phyloP scores from a whole-genome alignment of 495 filamentous ascomycete species.

The Hapsidospora chrysogenum region DNA sequence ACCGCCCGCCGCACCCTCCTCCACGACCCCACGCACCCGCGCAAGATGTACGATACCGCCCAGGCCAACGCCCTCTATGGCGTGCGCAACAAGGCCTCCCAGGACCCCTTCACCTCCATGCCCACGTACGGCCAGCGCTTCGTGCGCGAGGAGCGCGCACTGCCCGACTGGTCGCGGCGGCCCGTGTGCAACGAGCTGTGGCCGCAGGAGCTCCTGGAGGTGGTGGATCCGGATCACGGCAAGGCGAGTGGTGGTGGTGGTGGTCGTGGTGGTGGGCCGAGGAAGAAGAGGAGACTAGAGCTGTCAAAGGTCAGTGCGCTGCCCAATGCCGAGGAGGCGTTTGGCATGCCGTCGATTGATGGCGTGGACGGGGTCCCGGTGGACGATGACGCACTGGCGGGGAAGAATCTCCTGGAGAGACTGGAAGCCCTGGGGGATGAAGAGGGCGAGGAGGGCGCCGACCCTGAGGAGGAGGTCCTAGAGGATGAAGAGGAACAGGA shows the following conservation, averaged over 20 bases:
- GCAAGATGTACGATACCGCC: slow-evolving; percentile 25
- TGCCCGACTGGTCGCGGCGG: slow-evolving; percentile 27
- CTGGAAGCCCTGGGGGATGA: slow-evolving; percentile 18
- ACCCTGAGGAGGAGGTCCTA: slow-evolving; percentile 17
- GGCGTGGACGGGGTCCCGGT: slow-evolving; percentile 9
- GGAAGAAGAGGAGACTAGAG: slow-evolving; percentile 7
- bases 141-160: slow-evolving; percentile 19
- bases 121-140: slow-evolving; percentile 33
- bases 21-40: slow-evolving; percentile 5
- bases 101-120: slow-evolving; percentile 33
- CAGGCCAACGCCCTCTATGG: slow-evolving; percentile 33
- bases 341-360: slow-evolving; percentile 5
- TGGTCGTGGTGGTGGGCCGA: too few relatives aligned
- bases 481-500: slow-evolving; percentile 25
- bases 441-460: slow-evolving; percentile 23
- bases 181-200: slow-evolving; percentile 31
- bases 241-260: slow-evolving; percentile 6
- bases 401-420: slow-evolving; percentile 8
- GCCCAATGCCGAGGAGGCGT: slow-evolving; percentile 16
- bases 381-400: slow-evolving; percentile 15
- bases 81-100: slow-evolving; percentile 24
- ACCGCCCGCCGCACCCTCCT: slow-evolving; percentile 19
- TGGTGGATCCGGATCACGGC: slow-evolving; percentile 26
- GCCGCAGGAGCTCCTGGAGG: slow-evolving; percentile 32
- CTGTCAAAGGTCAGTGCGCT: slow-evolving; percentile 15